These are phyloP conservation scores for Arabidopsis lyrata DNA, from an alignment of 441 rosid genomes.

Conservation along the genomic window DNA sequence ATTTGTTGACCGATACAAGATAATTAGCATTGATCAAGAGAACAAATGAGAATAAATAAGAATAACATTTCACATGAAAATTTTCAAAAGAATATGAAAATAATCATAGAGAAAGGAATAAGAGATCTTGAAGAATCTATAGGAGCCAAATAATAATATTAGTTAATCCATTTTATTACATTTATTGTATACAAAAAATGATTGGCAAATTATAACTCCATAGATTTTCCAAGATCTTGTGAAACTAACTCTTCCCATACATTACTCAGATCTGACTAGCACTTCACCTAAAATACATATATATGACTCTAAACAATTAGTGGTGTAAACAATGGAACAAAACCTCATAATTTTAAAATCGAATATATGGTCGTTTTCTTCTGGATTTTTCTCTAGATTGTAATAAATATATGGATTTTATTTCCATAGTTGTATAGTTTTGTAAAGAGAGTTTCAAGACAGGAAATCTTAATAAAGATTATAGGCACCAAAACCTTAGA, in stretches of 20 bases:
- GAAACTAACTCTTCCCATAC: slow-evolving; percentile 32
- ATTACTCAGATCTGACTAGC: slow-evolving; percentile 40
- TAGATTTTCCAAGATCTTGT: slow-evolving; percentile 59
- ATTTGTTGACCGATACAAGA: neutral
- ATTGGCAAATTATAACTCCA: slow-evolving; percentile 43
- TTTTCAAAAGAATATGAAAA: slow-evolving; percentile 32
- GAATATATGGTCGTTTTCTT: slow-evolving; percentile 42
- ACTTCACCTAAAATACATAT: slow-evolving; percentile 26
- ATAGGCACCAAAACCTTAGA: slow-evolving; percentile 18
- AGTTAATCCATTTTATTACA: slow-evolving; percentile 3
- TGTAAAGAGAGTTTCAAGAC: slow-evolving; percentile 28
- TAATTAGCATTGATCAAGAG: neutral
- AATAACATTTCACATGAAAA: slow-evolving; percentile 43
- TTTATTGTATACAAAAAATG: slow-evolving; percentile 19
- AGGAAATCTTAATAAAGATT: slow-evolving; percentile 39
- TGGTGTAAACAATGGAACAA: slow-evolving; percentile 32
- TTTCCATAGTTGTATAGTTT: neutral
- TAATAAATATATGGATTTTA: slow-evolving; percentile 30
- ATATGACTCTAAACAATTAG: slow-evolving; percentile 8
- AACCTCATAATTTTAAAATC: slow-evolving; percentile 16
- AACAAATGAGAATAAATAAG: neutral
- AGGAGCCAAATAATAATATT: slow-evolving; percentile 22
- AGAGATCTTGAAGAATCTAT: slow-evolving; percentile 53
- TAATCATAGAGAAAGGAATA: slow-evolving; percentile 31
- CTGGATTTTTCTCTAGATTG: slow-evolving; percentile 19